These are phyloP conservation scores for Trametes coccinea DNA, from an alignment of 768 basidiomycete species.

Conservation along the genomic window DNA sequence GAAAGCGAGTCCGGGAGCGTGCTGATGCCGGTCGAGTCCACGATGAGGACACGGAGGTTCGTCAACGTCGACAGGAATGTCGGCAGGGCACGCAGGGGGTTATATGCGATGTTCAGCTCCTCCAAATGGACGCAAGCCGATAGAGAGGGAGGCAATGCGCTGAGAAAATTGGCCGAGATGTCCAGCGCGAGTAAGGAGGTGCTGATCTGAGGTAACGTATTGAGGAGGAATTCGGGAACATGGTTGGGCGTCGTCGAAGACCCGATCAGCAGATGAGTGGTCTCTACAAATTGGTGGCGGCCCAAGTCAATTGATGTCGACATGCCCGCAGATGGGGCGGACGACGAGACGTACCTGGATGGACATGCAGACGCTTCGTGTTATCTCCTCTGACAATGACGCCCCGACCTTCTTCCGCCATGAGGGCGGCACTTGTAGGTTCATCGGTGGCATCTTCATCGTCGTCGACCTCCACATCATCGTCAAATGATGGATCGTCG, in stretches of 20 bases:
- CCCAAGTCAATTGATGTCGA: constrained; percentile 7
- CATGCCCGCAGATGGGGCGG: constrained; percentile 1
- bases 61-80: constrained; percentile 76
- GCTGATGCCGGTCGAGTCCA: constrained; percentile 84
- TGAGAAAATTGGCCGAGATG: constrained; percentile 85
- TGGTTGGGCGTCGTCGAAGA: constrained; percentile 75
- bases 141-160: constrained; percentile 80
- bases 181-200: constrained; percentile 87
- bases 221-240: constrained; percentile 73
- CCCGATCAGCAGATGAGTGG: constrained; percentile 92
- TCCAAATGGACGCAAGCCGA: constrained; percentile 81
- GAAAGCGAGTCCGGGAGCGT: constrained; percentile 75
- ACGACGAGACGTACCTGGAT: constrained; percentile 57
- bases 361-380: constrained; percentile 58
- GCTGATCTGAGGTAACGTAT: constrained; percentile 68
- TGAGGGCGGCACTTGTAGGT: constrained; percentile 71
- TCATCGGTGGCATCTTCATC: constrained; percentile 61
- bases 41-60: constrained; percentile 84
- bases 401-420: constrained; percentile 85
- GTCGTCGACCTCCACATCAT: constrained; percentile 52
- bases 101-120: constrained; percentile 91
- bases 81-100: constrained; percentile 90
- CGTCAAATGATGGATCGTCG: constrained; percentile 38
- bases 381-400: constrained; percentile 75
- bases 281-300: constrained; percentile 50